Evolutionary conservation across 2,329 filamentous ascomycete genomes (phyloP), one percentile per base, ranked within the genome.

Genomic region (Aspergillus sp.): DNA sequence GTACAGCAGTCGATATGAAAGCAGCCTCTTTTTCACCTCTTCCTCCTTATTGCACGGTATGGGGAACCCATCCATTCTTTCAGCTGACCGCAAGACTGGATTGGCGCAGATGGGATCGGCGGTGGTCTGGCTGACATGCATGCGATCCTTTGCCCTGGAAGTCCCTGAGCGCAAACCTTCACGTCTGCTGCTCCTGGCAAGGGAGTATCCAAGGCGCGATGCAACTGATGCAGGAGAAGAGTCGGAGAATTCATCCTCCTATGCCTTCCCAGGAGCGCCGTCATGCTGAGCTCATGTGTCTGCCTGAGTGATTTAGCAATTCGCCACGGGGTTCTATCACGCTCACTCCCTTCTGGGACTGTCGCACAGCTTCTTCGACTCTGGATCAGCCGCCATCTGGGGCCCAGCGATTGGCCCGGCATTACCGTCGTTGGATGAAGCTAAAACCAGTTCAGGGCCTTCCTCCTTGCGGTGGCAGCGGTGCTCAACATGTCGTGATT

Each of bases 371-470:
- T 47, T 53, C 38, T 6, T 38, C 51, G 53, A 47, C 34, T 50
- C 47, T 59, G 63, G 57, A 63, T 65, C 53, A 64, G 63, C 60
- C 63, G 57, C 60, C 31, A 54, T 54, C 49, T 57, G 22, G 57
- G 19, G 31, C n/a, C 11, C 30, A 54, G 8, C 50, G 57, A 60
- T 60, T 60, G 57, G 57, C 38, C 51, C 52, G 57, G 57, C 52
- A 50, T 60, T 48, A 22, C 57, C 57, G 46, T 60, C 23, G 28
- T 31, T 54, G 50, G 31, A 25, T 28, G 13, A 41, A 23, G 41
- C 49, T 59, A 54, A 48, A 53, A 34, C 34, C 41, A 34, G 17
- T 43, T 47, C 28, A 51, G 48, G 41, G 13, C 46, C 31, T 43
- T 41, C 34, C 34, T 41, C 34, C 34, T 41, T 41, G 34, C 5